Conservation (phyloP, 148 eudicot genomes). For the Camellia sinensis region DNA sequence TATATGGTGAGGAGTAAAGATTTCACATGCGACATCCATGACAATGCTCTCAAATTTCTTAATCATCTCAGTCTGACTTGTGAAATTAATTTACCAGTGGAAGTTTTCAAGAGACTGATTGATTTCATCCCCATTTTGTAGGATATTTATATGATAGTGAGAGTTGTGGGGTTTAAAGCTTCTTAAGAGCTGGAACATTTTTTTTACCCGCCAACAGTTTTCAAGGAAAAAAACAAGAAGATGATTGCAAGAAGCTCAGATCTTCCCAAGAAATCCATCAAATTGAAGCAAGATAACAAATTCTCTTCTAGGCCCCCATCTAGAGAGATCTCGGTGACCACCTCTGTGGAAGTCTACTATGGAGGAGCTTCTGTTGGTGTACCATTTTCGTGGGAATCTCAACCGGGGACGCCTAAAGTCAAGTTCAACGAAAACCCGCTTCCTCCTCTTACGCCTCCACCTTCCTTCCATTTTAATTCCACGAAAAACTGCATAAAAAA, state of each 20-base stretch:
- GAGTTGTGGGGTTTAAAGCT: neutral
- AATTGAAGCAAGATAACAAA: neutral
- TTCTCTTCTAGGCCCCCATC: slow-evolving; percentile 13
- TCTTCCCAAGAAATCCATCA: slow-evolving; percentile 17
- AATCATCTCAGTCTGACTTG: slow-evolving; percentile 13
- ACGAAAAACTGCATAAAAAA: slow-evolving; percentile 3
- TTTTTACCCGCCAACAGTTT: too few species aligned
- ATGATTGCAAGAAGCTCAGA: slow-evolving; percentile 13
- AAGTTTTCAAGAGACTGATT: neutral
- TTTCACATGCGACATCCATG: slow-evolving; percentile 10
- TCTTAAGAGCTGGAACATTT: neutral
- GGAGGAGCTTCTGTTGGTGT: slow-evolving; percentile 38
- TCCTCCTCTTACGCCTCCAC: slow-evolving; percentile 57
- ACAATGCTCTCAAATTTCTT: neutral
- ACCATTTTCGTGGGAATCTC: slow-evolving; percentile 51
- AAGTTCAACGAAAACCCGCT: slow-evolving; percentile 22
- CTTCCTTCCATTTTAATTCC: slow-evolving; percentile 28
- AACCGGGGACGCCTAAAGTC: slow-evolving; percentile 47
- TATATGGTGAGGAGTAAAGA: neutral
- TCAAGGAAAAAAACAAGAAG: neutral
- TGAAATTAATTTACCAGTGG: too few species aligned
- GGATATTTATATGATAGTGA: neutral
- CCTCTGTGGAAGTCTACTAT: slow-evolving; percentile 36
- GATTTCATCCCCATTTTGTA: neutral
- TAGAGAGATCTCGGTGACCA: slow-evolving; percentile 17